A percentile compares a stretch with the other conserved stretches of the same genome.
Evolutionary conservation across 768 basidiomycete species (phyloP).

Genomic region (Mycena galericulata): DNA sequence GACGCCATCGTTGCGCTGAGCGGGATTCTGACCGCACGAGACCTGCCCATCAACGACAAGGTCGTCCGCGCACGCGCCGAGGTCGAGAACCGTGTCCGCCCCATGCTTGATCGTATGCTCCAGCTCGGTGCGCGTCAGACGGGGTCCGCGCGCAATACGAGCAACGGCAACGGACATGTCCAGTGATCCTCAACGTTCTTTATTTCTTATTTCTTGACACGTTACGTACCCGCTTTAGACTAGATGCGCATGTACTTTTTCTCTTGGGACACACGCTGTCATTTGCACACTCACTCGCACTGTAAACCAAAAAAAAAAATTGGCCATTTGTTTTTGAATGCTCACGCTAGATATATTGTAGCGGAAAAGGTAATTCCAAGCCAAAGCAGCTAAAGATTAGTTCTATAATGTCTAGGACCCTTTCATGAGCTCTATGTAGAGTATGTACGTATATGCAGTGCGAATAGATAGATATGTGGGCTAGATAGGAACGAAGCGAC

Average conservation of each 20-base stretch:
- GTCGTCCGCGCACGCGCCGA: slow-evolving; percentile 65
- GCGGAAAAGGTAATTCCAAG: too few species aligned
- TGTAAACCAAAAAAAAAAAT: neutral
- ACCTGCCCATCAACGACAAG: slow-evolving; percentile 74
- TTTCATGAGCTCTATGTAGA: neutral
- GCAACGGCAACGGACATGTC: slow-evolving; percentile 24
- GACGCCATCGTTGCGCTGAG: slow-evolving; percentile 66
- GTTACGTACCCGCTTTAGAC: slow-evolving; percentile 21
- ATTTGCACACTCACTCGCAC: neutral
- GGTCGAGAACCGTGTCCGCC: slow-evolving; percentile 70
- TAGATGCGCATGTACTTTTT: slow-evolving; percentile 30
- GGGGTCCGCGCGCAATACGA: neutral
- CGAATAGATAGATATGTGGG: slow-evolving; percentile 12
- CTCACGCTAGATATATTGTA: too few species aligned
- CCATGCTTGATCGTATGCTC: slow-evolving; percentile 60
- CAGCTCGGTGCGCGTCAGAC: neutral
- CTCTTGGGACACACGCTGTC: slow-evolving; percentile 1
- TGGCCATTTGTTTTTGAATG: too few species aligned
- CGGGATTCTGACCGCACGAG: slow-evolving; percentile 62
- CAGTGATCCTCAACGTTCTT: slow-evolving; percentile 6
- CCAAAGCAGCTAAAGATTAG: neutral
- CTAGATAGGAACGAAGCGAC: neutral
- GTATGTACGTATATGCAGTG: slow-evolving; percentile 17
- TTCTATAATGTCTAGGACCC: slow-evolving; percentile 9
- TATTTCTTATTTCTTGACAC: slow-evolving; percentile 18